Evolutionary conservation across 495 filamentous ascomycete species (phyloP).

Genomic region (Oidiodendron maius): DNA sequence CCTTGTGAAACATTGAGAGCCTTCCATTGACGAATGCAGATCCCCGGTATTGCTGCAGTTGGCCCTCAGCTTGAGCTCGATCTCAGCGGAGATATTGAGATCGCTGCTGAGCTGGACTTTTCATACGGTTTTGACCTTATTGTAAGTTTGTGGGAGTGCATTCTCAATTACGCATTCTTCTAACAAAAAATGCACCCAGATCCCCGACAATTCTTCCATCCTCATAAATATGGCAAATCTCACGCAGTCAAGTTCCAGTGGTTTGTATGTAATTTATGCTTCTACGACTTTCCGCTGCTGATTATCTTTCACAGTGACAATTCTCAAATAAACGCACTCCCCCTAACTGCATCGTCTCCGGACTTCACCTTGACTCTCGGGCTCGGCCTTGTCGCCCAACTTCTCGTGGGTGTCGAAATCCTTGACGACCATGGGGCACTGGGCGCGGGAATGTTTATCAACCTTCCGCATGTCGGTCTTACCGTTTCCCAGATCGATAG

Average conservation of each 20-base stretch:
- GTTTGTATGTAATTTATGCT: too few species aligned
- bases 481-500: background rate
- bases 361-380: background rate
- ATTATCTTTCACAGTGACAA: constrained; percentile 1
- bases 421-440: background rate
- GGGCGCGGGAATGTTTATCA: background rate
- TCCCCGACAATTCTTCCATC: too few species aligned
- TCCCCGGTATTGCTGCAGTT: constrained; percentile 1
- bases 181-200: too few species aligned
- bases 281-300: too few species aligned
- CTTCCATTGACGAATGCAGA: background rate
- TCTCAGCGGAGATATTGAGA: background rate
- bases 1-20: background rate
- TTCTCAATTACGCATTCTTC: too few species aligned
- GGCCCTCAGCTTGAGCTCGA: background rate
- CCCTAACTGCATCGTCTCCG: constrained; percentile 3
- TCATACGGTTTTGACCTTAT: constrained; percentile 3
- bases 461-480: background rate
- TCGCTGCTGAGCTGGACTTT: background rate
- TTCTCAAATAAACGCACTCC: background rate
- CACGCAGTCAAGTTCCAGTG: too few species aligned
- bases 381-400: background rate
- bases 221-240: too few species aligned
- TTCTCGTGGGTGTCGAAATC: background rate
- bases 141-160: too few species aligned